Base-by-base conservation (phyloP, 2,329 filamentous ascomycete species). In the Phaeophleospora eucalypticola region DNA sequence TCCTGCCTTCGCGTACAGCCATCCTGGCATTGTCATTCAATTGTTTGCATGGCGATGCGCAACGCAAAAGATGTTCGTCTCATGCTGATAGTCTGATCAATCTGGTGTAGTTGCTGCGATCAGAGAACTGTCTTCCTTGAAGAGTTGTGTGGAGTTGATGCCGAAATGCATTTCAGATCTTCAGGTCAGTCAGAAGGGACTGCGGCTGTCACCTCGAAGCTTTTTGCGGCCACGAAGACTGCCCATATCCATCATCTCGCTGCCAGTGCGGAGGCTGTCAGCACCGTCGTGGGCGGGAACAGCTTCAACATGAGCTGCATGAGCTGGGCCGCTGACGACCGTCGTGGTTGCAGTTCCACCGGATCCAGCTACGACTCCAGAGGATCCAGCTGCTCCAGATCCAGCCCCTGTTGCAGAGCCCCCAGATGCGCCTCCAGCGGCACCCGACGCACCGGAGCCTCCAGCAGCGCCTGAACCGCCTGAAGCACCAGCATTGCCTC, bases 221-320 rank as follows among this genome's bases (percentile, higher is more conserved):
- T 18, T 34, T 6, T 27, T 35, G 43, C 56, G 54, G 20, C 56
- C 57, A 36, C 57, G 52, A 34, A 59, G 40, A 33, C 53, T 54
- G 46, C 52, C 51, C 33, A 51, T 55, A 27, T 57, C 56, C 36
- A 38, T 33, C 35, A 45, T 47, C 46, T 55, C 29, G 35, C 45
- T 51, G 42, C 52, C 54, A 20, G 52, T 54, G 14, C 37, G 42
- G 32, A 29, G 36, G 32, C 37, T 37, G 36, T 56, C 54, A 15
- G 48, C 46, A 37, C 54, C 54, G 38, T 57, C 54, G 45, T 51
- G 52, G 12, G 45, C 52, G 10, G 46, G 41, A n/a, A 56, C 51
- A 36, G 48, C 37, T 37, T 52, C 54, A 38, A 51, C 45, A 43
- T 53, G 50, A 17, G 46, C 24, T 19, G 38, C 47, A 27, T 42